These are phyloP conservation scores for Fusarium chaquense DNA, from an alignment of 2,329 filamentous ascomycete genomes.

Conservation along the genomic window DNA sequence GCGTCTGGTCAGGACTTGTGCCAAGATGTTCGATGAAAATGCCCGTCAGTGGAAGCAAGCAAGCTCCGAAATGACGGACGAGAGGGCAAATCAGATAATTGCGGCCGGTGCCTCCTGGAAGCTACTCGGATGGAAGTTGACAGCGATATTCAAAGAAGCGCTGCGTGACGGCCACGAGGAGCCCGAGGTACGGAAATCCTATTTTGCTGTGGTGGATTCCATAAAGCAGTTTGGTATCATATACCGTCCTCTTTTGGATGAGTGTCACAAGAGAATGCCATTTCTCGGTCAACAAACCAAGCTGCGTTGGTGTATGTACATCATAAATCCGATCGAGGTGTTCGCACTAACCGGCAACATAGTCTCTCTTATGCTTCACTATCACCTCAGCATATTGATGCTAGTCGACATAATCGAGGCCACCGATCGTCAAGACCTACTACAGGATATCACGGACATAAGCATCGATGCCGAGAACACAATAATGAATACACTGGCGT, in stretches of 20 bases:
- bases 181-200: slow-evolving; percentile 46
- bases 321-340: fast-evolving
- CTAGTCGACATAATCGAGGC: slow-evolving; percentile 49
- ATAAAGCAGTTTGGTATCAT: slow-evolving; percentile 47
- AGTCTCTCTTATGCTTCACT: slow-evolving; percentile 53
- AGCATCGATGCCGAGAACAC: slow-evolving; percentile 48
- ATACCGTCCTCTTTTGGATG: slow-evolving; percentile 47
- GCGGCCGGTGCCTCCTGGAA: slow-evolving; percentile 49
- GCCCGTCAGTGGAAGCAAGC: slow-evolving; percentile 44
- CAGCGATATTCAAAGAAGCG: slow-evolving; percentile 51
- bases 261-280: slow-evolving; percentile 50
- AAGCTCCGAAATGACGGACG: slow-evolving; percentile 48
- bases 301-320: slow-evolving; percentile 50
- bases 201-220: slow-evolving; percentile 43
- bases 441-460: slow-evolving; percentile 43
- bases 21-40: slow-evolving; percentile 49
- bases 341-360: background rate
- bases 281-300: slow-evolving; percentile 50
- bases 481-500: slow-evolving; percentile 50
- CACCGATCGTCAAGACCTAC: slow-evolving; percentile 46
- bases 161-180: slow-evolving; percentile 51
- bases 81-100: slow-evolving; percentile 50
- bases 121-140: slow-evolving; percentile 50
- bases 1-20: slow-evolving; percentile 47
- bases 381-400: slow-evolving; percentile 51